A percentile compares a stretch with the other conserved stretches of the same genome.
phyloP scores from a whole-genome alignment of 345 rosid genomes.

The Populus euphratica region DNA sequence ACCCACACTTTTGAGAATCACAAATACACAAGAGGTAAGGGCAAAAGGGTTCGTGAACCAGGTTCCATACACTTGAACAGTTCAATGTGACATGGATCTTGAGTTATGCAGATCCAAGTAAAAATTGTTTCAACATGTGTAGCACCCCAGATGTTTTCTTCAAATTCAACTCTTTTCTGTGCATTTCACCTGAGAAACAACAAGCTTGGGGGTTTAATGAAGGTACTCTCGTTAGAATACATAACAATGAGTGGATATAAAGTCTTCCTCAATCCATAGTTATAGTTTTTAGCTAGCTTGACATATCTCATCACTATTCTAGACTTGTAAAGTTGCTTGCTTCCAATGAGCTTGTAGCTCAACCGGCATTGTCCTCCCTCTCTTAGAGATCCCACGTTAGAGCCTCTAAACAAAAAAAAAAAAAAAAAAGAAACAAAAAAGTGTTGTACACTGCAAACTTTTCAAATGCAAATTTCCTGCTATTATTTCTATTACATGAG shows the following conservation, averaged over 20 bases:
- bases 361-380: too few relatives aligned
- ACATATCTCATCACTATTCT: too few relatives aligned
- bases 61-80: neutral
- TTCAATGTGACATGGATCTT: neutral
- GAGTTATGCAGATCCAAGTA: neutral
- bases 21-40: neutral
- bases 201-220: neutral
- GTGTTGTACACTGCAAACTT: neutral
- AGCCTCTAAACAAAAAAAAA: too few relatives aligned
- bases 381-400: too few relatives aligned
- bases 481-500: neutral
- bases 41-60: neutral
- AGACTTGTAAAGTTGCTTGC: neutral
- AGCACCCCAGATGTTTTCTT: neutral
- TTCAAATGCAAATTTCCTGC: neutral
- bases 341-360: too few relatives aligned
- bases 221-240: neutral
- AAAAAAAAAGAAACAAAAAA: too few relatives aligned
- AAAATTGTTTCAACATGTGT: neutral
- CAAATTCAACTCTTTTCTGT: neutral
- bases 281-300: too few relatives aligned
- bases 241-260: neutral
- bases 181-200: neutral
- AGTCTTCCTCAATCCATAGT: neutral
- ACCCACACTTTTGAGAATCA: neutral